Evolutionary conservation across 345 rosid species (phyloP).

Genomic region (Corchorus olitorius): DNA sequence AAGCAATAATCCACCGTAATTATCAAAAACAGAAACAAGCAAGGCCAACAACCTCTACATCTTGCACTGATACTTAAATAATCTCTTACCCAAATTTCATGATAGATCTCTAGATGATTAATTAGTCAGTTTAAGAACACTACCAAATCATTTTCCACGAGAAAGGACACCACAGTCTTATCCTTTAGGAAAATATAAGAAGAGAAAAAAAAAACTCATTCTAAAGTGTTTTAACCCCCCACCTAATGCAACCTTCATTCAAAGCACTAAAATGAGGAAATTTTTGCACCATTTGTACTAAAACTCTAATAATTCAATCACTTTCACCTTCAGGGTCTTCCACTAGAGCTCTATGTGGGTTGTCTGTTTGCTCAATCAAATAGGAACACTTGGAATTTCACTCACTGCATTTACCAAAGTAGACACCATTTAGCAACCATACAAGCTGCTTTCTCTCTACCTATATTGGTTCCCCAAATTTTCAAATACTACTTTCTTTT

Average conservation of each 20-base stretch:
- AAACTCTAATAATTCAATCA: not conserved
- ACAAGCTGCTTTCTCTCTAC: not conserved
- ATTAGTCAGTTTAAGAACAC: not conserved
- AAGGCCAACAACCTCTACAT: not conserved
- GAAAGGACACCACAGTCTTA: conserved; percentile 1
- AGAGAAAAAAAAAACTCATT: not conserved
- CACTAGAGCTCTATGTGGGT: not conserved
- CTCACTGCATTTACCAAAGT: not conserved
- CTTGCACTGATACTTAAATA: not conserved
- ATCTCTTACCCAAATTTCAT: not conserved
- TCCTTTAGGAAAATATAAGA: not conserved
- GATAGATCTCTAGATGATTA: not conserved
- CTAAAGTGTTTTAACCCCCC: not conserved
- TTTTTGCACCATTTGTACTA: not conserved
- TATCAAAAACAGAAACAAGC: not conserved
- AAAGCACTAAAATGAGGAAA: not conserved
- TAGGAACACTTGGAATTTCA: not conserved
- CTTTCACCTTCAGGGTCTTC: not conserved
- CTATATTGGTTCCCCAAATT: not conserved
- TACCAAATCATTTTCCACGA: not conserved
- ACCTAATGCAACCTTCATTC: not conserved
- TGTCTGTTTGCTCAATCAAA: not conserved
- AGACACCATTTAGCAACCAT: not conserved
- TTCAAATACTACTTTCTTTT: not conserved
- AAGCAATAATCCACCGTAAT: not conserved